Evolutionary conservation across 306 rosid species (phyloP), one percentile per base, ranked within the genome.

Genomic region (Vigna reflexopilosa): DNA sequence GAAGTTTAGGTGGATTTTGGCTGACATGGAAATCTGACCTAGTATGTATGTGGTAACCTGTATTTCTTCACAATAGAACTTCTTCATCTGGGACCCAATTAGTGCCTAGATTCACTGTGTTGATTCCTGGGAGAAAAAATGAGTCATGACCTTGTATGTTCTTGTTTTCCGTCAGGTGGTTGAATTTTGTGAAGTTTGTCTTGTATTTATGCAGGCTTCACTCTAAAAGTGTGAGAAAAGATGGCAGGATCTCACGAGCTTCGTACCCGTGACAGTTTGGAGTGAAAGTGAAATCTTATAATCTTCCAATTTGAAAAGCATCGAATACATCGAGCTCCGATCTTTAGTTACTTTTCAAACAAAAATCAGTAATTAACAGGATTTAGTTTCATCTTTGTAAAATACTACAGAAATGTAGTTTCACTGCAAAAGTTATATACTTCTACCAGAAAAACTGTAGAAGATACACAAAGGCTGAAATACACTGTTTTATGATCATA

Each of bases 231-330:
- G 79, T 38, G 45, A 87, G 90, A 65, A 85, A 74, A 65, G 84
- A 82, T 84, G 86, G 81, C 40, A 85, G 47, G 78, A 45, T 36
- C 61, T 87, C 89, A 14, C 82, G 89, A 0, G 73, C 86, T 7
- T 84, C 15, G 50, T 78, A 19, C 87, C 93, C 2, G 4, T 67
- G 42, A 89, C 87, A 45, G 88, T 87, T 42, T 79, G 86, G 79
- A 89, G 87, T 78, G 90, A 91, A 86, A 92, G 73, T 22, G 92
- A 91, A 67, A 88, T 91, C 70, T 72, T 88, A 34, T 84, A 87
- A 47, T 82, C 86, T 42, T 81, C 90, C 73, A 85, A 82, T 70
- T 50, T 89, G 87, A 91, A 78, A 74, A 80, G 81, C 57, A 85
- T 86, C 81, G 75, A 75, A 84, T 86, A 88, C 81, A 70, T 32